Percentiles rank a stretch among this genome's conserved stretches.
These are phyloP conservation scores for Cyamopsis tetragonoloba DNA, from an alignment of 306 rosid genomes.

Conservation along the genomic window DNA sequence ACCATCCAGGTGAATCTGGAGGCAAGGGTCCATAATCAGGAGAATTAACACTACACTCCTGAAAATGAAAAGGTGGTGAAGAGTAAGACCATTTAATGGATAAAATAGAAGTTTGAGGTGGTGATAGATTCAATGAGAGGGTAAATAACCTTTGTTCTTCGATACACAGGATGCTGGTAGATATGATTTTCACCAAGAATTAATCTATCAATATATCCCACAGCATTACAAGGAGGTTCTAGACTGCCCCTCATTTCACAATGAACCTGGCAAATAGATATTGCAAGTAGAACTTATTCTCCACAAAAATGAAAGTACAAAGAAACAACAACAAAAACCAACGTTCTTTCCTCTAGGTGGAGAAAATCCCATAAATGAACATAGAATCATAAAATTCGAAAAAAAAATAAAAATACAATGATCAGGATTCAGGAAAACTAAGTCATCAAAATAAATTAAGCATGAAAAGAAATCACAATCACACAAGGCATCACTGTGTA, in stretches of 20 bases:
- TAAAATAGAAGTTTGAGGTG: slow-evolving; percentile 6
- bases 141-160: slow-evolving; percentile 62
- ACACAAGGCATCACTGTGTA: neutral
- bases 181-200: slow-evolving; percentile 66
- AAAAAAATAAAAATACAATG: slow-evolving; percentile 4
- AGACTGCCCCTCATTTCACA: slow-evolving; percentile 74
- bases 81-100: slow-evolving; percentile 16
- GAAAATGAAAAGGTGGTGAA: slow-evolving; percentile 23
- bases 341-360: neutral
- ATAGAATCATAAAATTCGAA: neutral
- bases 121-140: slow-evolving; percentile 17
- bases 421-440: neutral
- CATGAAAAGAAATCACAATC: slow-evolving; percentile 7
- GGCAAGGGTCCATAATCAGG: slow-evolving; percentile 80
- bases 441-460: neutral
- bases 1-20: slow-evolving; percentile 65
- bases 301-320: neutral
- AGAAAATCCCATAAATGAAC: neutral
- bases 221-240: slow-evolving; percentile 79
- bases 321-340: neutral
- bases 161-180: slow-evolving; percentile 72
- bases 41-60: slow-evolving; percentile 82
- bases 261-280: slow-evolving; percentile 45
- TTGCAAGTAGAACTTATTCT: slow-evolving; percentile 12
- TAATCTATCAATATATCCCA: slow-evolving; percentile 61